Evolutionary conservation across 2,329 filamentous ascomycete genomes (phyloP), one percentile per base, ranked within the genome.

Genomic region (Hymenotorrendiella dingleyae): DNA sequence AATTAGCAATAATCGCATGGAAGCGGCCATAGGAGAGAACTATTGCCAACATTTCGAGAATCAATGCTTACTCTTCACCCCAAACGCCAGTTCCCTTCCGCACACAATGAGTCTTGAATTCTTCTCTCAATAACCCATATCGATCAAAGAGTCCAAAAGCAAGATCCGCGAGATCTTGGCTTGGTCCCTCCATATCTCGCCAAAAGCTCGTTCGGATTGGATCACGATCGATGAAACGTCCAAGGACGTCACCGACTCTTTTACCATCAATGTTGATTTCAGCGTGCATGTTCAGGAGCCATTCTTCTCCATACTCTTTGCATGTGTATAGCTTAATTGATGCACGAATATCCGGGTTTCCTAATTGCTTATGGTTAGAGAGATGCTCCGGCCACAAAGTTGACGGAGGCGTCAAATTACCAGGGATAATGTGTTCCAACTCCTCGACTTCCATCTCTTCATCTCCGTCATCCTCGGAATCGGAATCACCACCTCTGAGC

Each of bases 91-190:
- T 49, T 2, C 58, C 61, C 43, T 59, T 59, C 17, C 41, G 49
- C 21, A 59, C 20, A 9, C 34, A 30, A 35, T 61, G 62, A 10
- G 55, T 41, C 30, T 59, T 58, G 43, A 59, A 62, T 35, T 64
- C 59, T 19, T 46, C 24, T 32, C 58, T 60, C 19, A 68, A 51
- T 39, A 54, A 54, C 32, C 64, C 65, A 43, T 66, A 67, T 19
- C 60, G 52, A 44, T 67, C 60, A 45, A 67, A 66, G 4, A 68
- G 38, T 7, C 58, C 46, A 43, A 66, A 63, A 11, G 59, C 64
- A n/a, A 68, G 43, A 12, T 46, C 24, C 35, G 56, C 54, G 14
- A 56, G 53, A 26, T 62, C 60, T 42, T 50, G 32, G 30, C 53
- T 53, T 21, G 49, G 49, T 40, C 45, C 48, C 40, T 66, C 60